These are phyloP conservation scores for Penicillium sclerotiorum DNA, from an alignment of 2,329 filamentous ascomycete genomes.

Conservation along the genomic window DNA sequence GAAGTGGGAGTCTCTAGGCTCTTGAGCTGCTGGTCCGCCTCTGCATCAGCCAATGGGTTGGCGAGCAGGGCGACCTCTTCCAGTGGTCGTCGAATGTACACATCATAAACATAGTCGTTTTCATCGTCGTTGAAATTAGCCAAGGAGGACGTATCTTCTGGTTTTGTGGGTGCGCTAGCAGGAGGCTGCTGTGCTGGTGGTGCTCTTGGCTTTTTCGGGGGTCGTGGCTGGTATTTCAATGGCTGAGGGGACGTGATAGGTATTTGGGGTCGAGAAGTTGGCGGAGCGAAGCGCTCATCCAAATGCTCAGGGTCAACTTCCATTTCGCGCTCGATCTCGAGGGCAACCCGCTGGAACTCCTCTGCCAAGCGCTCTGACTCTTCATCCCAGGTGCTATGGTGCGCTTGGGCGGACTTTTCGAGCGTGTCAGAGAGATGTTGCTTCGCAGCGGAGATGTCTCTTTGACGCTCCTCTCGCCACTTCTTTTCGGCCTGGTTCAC, in stretches of 20 bases:
- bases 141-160: slow-evolving; percentile 20
- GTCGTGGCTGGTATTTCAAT: slow-evolving; percentile 42
- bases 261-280: slow-evolving; percentile 3
- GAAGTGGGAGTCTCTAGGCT: slow-evolving; percentile 34
- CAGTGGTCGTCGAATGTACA: slow-evolving; percentile 57
- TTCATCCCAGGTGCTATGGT: slow-evolving; percentile 45
- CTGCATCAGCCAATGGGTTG: slow-evolving; percentile 36
- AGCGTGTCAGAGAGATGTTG: slow-evolving; percentile 35
- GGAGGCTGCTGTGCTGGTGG: slow-evolving; percentile 6
- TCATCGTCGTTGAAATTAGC: slow-evolving; percentile 45
- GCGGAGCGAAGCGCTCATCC: slow-evolving; percentile 3
- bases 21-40: slow-evolving; percentile 32
- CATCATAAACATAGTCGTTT: slow-evolving; percentile 64
- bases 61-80: slow-evolving; percentile 36
- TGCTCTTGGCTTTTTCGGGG: slow-evolving; percentile 33
- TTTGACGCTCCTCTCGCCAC: slow-evolving; percentile 41
- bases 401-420: slow-evolving; percentile 39
- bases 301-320: slow-evolving; percentile 19
- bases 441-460: slow-evolving; percentile 38
- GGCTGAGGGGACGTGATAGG: slow-evolving; percentile 26
- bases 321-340: slow-evolving; percentile 44
- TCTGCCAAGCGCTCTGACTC: slow-evolving; percentile 46
- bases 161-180: slow-evolving; percentile 2
- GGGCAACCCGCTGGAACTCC: slow-evolving; percentile 46
- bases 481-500: slow-evolving; percentile 44